A percentile compares a stretch with the other conserved stretches of the same genome.
These are phyloP conservation scores for Triangularia setosa DNA, from an alignment of 2,329 filamentous ascomycete genomes.

Conservation along the genomic window DNA sequence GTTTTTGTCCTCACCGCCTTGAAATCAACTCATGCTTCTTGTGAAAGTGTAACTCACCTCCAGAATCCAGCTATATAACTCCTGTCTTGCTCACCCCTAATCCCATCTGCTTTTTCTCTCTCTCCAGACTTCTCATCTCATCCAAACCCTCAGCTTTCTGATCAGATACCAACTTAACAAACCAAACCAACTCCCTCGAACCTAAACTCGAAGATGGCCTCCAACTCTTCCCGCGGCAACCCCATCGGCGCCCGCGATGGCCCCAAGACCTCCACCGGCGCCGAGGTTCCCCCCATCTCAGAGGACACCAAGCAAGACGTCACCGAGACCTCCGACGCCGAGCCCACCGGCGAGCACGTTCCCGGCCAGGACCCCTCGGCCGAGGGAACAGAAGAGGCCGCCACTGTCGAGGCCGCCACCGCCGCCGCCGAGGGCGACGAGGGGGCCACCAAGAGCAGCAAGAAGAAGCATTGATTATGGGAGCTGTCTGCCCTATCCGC, in stretches of 20 bases:
- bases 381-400: conserved; percentile 5
- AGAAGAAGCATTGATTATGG: neutral
- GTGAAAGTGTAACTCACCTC: neutral
- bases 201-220: conserved; percentile 17
- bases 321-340: neutral
- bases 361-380: conserved; percentile 36
- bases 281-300: neutral
- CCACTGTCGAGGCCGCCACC: conserved; percentile 40
- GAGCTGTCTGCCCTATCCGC: neutral
- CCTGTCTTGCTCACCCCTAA: neutral
- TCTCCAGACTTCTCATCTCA: neutral
- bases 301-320: conserved; percentile 4
- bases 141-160: neutral
- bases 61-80: neutral
- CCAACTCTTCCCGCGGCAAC: conserved; percentile 25
- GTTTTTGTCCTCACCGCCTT: neutral
- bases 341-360: conserved; percentile 31
- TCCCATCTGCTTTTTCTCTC: neutral
- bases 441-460: neutral
- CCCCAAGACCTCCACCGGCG: neutral
- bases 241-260: conserved; percentile 22
- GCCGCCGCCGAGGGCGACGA: conserved; percentile 50
- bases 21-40: neutral
- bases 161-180: no score
- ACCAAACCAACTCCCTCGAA: neutral